Conservation (phyloP, 169 alveolate species). For the Plasmodium yoelii region DNA sequence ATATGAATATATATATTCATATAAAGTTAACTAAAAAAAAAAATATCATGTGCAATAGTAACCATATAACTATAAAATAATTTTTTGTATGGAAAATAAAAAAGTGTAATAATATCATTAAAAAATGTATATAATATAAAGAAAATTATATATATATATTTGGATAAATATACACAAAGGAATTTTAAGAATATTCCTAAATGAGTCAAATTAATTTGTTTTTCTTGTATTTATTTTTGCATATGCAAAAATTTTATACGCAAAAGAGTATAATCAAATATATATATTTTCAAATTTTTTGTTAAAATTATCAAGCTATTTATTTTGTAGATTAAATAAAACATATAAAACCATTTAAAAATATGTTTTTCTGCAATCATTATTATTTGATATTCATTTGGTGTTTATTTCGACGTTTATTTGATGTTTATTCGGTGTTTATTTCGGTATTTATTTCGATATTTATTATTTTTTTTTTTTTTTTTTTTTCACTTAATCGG, state of each 20-base stretch:
- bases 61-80: constrained; percentile 26
- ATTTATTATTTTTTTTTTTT: constrained; percentile 5
- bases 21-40: constrained; percentile 21
- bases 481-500: constrained; percentile 10
- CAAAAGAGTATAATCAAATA: no score
- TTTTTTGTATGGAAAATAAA: constrained; percentile 1
- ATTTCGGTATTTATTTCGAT: no score
- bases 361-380: no score
- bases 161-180: background rate
- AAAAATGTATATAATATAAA: constrained; percentile 10
- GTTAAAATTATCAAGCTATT: no score
- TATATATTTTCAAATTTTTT: no score
- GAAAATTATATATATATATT: background rate
- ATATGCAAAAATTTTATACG: background rate
- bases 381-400: background rate
- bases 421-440: no score
- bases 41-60: constrained; percentile 17
- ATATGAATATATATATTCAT: background rate
- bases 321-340: no score
- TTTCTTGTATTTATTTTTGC: constrained; percentile 20
- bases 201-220: constrained; percentile 32
- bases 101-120: constrained; percentile 14
- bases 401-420: no score
- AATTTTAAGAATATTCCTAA: background rate
- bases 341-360: no score